A percentile compares a stretch with the other conserved stretches of the same genome.
Conservation (phyloP, 2,329 filamentous ascomycete species). For the Alternaria burnsii region DNA sequence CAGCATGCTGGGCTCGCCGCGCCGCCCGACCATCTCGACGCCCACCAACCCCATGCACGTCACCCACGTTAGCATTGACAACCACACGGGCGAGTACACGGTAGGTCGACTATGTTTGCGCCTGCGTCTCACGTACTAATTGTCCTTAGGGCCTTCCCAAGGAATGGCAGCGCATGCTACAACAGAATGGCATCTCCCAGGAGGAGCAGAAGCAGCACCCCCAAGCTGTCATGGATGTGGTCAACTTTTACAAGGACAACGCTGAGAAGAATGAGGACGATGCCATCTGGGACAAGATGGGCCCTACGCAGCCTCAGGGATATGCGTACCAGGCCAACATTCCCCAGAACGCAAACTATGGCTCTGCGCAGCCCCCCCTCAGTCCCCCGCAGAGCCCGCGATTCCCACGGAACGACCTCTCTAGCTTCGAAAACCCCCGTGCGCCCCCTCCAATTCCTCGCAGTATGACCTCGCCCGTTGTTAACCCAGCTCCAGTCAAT, state of each 20-base stretch:
- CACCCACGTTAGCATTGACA: slow-evolving; percentile 97
- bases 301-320: slow-evolving; percentile 74
- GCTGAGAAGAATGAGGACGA: slow-evolving; percentile 82
- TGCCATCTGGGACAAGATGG: slow-evolving; percentile 94
- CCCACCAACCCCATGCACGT: slow-evolving; percentile 98
- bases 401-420: slow-evolving; percentile 88
- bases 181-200: slow-evolving; percentile 94
- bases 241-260: slow-evolving; percentile 97
- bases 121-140: slow-evolving; percentile 31
- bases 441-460: slow-evolving; percentile 87
- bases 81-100: slow-evolving; percentile 94
- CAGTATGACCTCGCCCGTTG: slow-evolving; percentile 52
- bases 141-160: slow-evolving; percentile 81
- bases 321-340: slow-evolving; percentile 50
- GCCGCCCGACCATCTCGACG: slow-evolving; percentile 93
- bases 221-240: slow-evolving; percentile 93
- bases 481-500: slow-evolving; percentile 52
- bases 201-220: slow-evolving; percentile 96
- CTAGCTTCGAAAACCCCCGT: slow-evolving; percentile 96
- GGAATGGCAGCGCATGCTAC: slow-evolving; percentile 96
- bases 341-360: slow-evolving; percentile 47
- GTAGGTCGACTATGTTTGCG: slow-evolving; percentile 58
- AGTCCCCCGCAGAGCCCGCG: slow-evolving; percentile 85
- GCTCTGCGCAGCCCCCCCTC: slow-evolving; percentile 58
- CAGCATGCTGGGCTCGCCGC: slow-evolving; percentile 68